Base-by-base conservation (phyloP, 1,284 basidiomycete genomes). In the Cutaneotrichosporon cavernicola region DNA sequence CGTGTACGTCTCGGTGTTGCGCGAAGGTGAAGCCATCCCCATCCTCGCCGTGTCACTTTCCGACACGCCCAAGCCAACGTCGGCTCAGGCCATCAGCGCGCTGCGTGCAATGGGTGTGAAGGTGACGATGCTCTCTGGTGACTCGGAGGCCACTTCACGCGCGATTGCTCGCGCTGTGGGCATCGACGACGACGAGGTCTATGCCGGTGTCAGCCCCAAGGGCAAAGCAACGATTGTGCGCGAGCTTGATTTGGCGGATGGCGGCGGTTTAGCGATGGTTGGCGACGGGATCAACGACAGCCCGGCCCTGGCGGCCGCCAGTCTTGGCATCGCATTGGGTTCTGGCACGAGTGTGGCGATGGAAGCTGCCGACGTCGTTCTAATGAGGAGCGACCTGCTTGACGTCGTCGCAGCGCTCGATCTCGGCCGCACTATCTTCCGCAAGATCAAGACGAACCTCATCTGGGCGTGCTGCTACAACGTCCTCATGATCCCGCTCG, bases 201-300 rank as follows among this genome's bases (percentile, higher is more conserved):
- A 89, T 86, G 89, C 92, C 4, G 87, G 87, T 58, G 92, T 97
- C 85, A 93, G 89, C 72, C 94, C 94, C 2, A 90, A 93, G 73
- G 94, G 94, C 52, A 97, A 97, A 78, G 92, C 92, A 0, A 84
- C 87, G 21, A 86, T 91, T 63, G 85, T 97, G 21, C 82, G 86
- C 4, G 90, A 93, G 73, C 80, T 97, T 47, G 52, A 56, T 6
- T 84, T 86, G 72, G 85, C 86, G 70, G 81, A 88, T 56, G 89
- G 88, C 43, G 89, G 96, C 30, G 89, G 88, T 40, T 89, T 96
- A 26, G 94, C 92, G 1, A 96, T 97, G 93, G 94, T 99, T 56
- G 97, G 97, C 22, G 97, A 99, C 78, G 97, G 97, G 21, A 97
- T 99, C 82, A 99, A 99, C 79, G 97, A 99, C 78, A 96, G 94